These are phyloP conservation scores for Mortierella antarctica DNA, from an alignment of 192 early-diverging fungal species.

Conservation along the genomic window DNA sequence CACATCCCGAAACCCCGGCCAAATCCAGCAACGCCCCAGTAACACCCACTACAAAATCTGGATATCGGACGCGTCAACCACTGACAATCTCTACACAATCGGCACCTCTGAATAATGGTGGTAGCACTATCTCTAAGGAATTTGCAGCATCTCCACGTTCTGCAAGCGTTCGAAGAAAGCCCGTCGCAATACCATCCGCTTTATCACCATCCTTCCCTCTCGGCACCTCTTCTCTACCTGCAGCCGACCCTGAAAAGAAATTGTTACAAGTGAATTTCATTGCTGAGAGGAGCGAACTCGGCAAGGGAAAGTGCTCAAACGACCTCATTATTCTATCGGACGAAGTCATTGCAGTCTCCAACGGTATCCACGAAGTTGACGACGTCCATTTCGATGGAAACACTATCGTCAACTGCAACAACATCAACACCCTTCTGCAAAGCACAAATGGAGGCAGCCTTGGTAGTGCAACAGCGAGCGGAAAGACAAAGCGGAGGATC, in stretches of 20 bases:
- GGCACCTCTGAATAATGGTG: background rate
- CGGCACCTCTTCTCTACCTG: background rate
- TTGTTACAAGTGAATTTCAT: too few species aligned
- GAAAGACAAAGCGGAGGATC: constrained; percentile 4
- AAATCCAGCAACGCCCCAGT: background rate
- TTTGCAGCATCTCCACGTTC: background rate
- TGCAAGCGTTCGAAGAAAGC: constrained; percentile 11
- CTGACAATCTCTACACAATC: constrained; percentile 15
- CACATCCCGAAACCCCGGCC: too few species aligned
- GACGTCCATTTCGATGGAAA: background rate
- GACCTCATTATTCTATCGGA: too few species aligned
- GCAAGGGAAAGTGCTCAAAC: background rate
- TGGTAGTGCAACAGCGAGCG: background rate
- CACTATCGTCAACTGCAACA: background rate
- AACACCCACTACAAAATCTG: background rate
- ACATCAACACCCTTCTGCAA: background rate
- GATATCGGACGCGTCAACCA: constrained; percentile 3
- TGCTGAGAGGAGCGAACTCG: background rate
- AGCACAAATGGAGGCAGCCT: background rate
- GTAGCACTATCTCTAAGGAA: background rate
- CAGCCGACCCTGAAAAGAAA: too few species aligned
- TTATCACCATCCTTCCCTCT: background rate
- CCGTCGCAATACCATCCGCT: background rate
- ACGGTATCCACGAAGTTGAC: background rate
- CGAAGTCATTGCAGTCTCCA: too few species aligned